Conservation (phyloP, 257 asterid genomes). For the Cynanchum wilfordii region DNA sequence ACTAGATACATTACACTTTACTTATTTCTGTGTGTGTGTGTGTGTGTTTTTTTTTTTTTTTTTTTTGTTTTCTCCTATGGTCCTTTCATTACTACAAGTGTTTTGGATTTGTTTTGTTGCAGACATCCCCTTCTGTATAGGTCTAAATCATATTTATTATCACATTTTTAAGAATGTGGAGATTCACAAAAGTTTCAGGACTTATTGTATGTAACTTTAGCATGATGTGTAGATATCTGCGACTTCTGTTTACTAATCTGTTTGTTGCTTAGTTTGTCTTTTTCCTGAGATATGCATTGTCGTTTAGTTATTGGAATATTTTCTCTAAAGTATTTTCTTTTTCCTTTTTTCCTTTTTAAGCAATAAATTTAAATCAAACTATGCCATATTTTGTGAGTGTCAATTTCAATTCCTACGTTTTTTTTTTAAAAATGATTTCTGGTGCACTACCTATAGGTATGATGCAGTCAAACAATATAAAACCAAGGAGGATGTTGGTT, state of each 20-base stretch:
- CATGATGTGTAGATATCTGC: background rate
- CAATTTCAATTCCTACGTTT: constrained; percentile 8
- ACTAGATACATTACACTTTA: background rate
- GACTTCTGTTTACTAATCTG: background rate
- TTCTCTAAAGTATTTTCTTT: background rate
- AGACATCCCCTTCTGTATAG: background rate
- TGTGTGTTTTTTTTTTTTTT: background rate
- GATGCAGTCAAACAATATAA: constrained; percentile 48
- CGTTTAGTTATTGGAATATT: background rate
- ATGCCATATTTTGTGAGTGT: constrained; percentile 6
- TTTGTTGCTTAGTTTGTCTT: background rate
- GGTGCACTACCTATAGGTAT: constrained; percentile 35
- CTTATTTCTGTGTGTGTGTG: background rate
- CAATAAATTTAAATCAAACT: background rate
- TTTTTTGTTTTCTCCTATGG: background rate
- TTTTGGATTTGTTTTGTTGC: background rate
- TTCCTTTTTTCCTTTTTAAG: background rate
- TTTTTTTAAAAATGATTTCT: constrained; percentile 5
- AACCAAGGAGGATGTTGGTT: constrained; percentile 55
- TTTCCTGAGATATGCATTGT: background rate
- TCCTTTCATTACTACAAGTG: background rate
- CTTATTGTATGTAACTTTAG: background rate
- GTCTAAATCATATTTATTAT: background rate
- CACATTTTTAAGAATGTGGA: background rate
- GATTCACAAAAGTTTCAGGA: too few species aligned